phyloP scores from a whole-genome alignment of 192 early-diverging fungal species.

The Coemansia umbellata region DNA sequence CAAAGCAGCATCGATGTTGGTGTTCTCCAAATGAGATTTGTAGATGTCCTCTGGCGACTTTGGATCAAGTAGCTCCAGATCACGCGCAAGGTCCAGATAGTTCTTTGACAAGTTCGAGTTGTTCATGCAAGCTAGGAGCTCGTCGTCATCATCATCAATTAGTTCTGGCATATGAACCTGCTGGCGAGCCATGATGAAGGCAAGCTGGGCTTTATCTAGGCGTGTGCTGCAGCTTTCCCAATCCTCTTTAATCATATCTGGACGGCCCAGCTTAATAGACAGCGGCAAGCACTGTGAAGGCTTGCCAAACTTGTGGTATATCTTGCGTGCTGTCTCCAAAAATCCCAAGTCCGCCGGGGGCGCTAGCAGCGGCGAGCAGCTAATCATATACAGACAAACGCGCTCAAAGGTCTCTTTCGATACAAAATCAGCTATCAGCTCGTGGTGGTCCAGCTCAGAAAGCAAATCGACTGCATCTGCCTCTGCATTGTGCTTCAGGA shows the following conservation, averaged over 20 bases:
- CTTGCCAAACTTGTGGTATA: conserved; percentile 82
- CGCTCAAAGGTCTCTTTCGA: conserved; percentile 91
- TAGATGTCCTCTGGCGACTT: conserved; percentile 98
- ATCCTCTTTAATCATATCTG: conserved; percentile 77
- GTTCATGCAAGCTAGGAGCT: conserved; percentile 81
- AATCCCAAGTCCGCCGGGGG: conserved; percentile 86
- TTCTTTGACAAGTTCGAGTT: conserved; percentile 84
- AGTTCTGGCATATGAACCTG: conserved; percentile 71
- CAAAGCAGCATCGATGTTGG: conserved; percentile 62
- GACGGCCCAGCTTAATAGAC: conserved; percentile 80
- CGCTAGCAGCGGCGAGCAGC: conserved; percentile 88
- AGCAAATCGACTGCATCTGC: conserved; percentile 97
- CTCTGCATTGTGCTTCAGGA: conserved; percentile 95
- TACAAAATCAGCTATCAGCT: conserved; percentile 75
- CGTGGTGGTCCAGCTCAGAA: conserved; percentile 82
- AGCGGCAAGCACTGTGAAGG: conserved; percentile 81
- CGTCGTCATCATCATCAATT: conserved; percentile 76
- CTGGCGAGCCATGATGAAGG: conserved; percentile 88
- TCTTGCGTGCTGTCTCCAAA: conserved; percentile 80
- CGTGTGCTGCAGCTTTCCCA: conserved; percentile 80
- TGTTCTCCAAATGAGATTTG: conserved; percentile 94
- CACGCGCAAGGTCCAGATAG: conserved; percentile 84
- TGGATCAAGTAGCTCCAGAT: conserved; percentile 92
- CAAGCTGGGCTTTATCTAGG: conserved; percentile 92
- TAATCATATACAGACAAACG: conserved; percentile 92